These are phyloP conservation scores for Tylopilus vinaceipallidus DNA, from an alignment of 768 basidiomycete species.

Conservation along the genomic window DNA sequence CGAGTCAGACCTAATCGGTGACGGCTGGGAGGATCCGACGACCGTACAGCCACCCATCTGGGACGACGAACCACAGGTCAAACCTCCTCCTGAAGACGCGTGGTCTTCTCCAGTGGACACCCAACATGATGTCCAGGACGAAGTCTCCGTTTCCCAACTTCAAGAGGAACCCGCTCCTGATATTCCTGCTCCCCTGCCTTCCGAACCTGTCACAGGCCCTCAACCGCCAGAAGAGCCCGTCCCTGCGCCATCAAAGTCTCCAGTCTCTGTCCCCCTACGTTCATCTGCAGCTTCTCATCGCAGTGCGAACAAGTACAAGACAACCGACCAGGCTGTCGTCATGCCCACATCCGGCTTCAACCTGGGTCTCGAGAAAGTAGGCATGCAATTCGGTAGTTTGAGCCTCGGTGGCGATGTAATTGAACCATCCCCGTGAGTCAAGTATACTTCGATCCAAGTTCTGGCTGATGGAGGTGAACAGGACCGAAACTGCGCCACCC, in stretches of 20 bases:
- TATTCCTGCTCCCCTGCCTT: slow-evolving; percentile 16
- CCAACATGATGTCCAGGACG: slow-evolving; percentile 20
- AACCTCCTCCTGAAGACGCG: slow-evolving; percentile 32
- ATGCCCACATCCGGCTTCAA: slow-evolving; percentile 69
- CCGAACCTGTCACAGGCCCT: slow-evolving; percentile 15
- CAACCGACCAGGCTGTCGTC: slow-evolving; percentile 75
- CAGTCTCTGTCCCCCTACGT: slow-evolving; percentile 51
- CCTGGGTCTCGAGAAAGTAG: slow-evolving; percentile 65
- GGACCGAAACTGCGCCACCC: slow-evolving; percentile 24
- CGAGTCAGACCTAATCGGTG: slow-evolving; percentile 35
- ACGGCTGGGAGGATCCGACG: slow-evolving; percentile 72
- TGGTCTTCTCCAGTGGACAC: slow-evolving; percentile 34
- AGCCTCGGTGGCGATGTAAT: slow-evolving; percentile 71
- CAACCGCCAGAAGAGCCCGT: slow-evolving; percentile 27
- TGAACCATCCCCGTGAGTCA: slow-evolving; percentile 49
- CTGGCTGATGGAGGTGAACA: slow-evolving; percentile 17
- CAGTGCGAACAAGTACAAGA: slow-evolving; percentile 63
- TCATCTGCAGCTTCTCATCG: slow-evolving; percentile 54
- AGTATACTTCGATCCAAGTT: not conserved
- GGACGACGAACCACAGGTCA: slow-evolving; percentile 63
- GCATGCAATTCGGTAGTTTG: slow-evolving; percentile 89
- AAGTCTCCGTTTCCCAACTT: slow-evolving; percentile 17
- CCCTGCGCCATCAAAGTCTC: slow-evolving; percentile 36
- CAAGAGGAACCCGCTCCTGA: slow-evolving; percentile 35
- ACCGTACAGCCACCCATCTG: slow-evolving; percentile 65